phyloP scores from a whole-genome alignment of 768 basidiomycete genomes.

The Collybia sordida region DNA sequence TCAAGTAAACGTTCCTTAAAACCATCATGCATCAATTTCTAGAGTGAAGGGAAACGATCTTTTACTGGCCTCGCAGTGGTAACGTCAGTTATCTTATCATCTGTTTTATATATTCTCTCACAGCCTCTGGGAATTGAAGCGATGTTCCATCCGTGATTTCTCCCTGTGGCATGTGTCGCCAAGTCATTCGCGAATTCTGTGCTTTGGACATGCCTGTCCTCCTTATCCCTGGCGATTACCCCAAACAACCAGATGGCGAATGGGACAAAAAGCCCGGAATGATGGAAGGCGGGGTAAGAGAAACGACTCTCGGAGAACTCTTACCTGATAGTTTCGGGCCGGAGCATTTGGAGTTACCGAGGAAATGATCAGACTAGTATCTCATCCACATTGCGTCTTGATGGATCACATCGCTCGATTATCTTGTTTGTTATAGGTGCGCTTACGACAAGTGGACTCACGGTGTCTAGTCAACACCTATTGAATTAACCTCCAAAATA shows the following conservation, averaged over 20 bases:
- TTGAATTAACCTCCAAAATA: no score
- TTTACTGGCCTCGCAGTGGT: conserved; percentile 82
- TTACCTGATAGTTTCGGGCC: conserved; percentile 90
- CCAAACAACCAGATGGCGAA: conserved; percentile 32
- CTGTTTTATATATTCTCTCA: neutral
- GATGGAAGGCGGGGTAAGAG: conserved; percentile 52
- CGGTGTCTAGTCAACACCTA: no score
- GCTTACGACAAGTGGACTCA: no score
- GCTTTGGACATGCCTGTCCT: conserved; percentile 67
- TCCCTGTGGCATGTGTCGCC: conserved; percentile 94
- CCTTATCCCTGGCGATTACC: conserved; percentile 68
- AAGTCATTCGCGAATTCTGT: conserved; percentile 88
- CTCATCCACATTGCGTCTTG: no score
- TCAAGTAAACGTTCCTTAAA: neutral
- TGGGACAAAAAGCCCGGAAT: conserved; percentile 35
- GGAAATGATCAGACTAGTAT: conserved; percentile 11
- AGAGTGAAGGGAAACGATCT: conserved; percentile 77
- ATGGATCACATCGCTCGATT: no score
- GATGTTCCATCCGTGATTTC: conserved; percentile 69
- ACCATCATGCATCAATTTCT: neutral
- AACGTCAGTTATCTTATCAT: conserved; percentile 46
- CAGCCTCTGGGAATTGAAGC: conserved; percentile 32
- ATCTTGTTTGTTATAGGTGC: no score
- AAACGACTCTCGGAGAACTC: conserved; percentile 70
- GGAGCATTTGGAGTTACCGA: conserved; percentile 64